Conservation (phyloP, 202 grass and related monocot genomes). For the Setaria italica region DNA sequence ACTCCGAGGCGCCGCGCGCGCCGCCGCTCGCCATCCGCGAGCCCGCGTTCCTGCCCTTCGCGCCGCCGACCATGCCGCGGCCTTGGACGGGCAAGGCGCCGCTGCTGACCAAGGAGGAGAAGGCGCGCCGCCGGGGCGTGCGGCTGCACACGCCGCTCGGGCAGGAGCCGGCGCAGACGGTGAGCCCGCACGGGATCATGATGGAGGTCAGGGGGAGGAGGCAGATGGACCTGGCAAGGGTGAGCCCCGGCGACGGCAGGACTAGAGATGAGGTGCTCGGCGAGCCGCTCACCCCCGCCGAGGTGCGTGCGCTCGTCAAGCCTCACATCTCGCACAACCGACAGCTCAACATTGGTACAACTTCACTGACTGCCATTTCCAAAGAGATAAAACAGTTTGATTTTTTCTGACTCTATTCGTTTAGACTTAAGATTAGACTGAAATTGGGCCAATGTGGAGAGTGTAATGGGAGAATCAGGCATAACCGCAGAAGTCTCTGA, state of each 20-base stretch:
- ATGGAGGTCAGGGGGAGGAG: constrained; percentile 69
- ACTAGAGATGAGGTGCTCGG: constrained; percentile 84
- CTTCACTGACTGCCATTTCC: constrained; percentile 7
- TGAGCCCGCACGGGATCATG: constrained; percentile 66
- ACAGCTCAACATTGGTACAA: constrained; percentile 89
- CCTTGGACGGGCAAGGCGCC: constrained; percentile 97
- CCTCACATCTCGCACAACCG: constrained; percentile 77
- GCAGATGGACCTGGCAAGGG: constrained; percentile 62
- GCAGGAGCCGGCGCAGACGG: constrained; percentile 45
- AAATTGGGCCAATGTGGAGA: not conserved
- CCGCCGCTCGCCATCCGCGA: constrained; percentile 91
- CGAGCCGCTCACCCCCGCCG: constrained; percentile 62
- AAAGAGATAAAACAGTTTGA: not conserved
- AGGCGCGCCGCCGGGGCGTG: constrained; percentile 73
- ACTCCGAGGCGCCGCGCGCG: constrained; percentile 84
- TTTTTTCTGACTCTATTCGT: not conserved
- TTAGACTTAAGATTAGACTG: constrained; percentile 6
- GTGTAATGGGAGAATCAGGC: not conserved
- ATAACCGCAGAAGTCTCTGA: not conserved
- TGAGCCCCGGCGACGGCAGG: constrained; percentile 62
- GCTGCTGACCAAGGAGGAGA: constrained; percentile 93
- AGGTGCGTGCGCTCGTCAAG: constrained; percentile 74
- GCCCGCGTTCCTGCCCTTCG: constrained; percentile 96
- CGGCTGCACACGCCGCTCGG: constrained; percentile 82
- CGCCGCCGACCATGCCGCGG: constrained; percentile 89